Base-by-base conservation (phyloP, 1,284 basidiomycete species). In the Lignosus rhinocerotis region DNA sequence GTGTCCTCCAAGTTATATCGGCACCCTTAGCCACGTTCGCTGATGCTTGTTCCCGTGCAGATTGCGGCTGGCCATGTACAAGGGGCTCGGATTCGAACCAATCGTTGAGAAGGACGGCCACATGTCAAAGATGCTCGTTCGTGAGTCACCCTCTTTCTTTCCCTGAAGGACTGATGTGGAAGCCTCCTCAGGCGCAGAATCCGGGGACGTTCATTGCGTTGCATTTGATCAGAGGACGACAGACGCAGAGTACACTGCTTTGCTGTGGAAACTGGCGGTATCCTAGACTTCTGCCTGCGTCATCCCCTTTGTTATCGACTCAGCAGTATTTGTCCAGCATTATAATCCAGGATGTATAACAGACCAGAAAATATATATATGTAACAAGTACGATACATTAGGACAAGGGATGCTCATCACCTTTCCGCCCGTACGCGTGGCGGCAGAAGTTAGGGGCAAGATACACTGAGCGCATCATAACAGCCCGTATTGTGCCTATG, bases 81-180 rank as follows among this genome's bases (percentile, higher is more conserved):
- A 83, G 66, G 84, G 83, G 6, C 72, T 91, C 41, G 89, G 89
- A 14, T 88, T 92, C 60, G 82, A 88, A 51, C 83, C 88, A 6
- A 71, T 90, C 34, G 61, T 82, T 21, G 80, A 83, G 58, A 81
- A 80, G 56, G 71, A 80, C 42, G 82, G 82, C 0, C 70, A 72
- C 19, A 65, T 83, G 36, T 66, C 70, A 25, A 90, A 86, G 67
- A 82, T 91, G 73, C 80, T 92, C 65, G 76, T 91, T 65, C 78
- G 87, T 90, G 68, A 69, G 88, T 83, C 17, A 12, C 17, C 46
- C 12, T 25, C 25, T 12, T 45, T 25, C 12, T 11, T 4, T 12
- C 5, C 17, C 36, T 32, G 8, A 36, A 30, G 25, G 2, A 0
- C 2, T 46, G 12, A 47, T 51, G 21, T 52, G 8, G 17, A 54